phyloP scores from a whole-genome alignment of 345 rosid genomes.

The Lenwebbia sp. region DNA sequence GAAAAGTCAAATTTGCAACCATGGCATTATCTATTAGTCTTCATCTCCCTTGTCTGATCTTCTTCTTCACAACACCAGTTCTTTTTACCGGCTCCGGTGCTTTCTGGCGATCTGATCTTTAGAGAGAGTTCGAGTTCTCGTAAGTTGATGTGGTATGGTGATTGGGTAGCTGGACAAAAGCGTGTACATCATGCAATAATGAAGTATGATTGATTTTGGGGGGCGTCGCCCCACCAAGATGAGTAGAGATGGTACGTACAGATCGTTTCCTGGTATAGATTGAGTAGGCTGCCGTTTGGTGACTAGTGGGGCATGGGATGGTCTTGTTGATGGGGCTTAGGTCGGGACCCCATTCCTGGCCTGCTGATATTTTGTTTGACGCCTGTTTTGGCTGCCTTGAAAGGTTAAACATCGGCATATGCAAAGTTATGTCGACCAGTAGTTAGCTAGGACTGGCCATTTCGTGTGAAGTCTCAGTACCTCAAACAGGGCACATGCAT shows the following conservation, averaged over 20 bases:
- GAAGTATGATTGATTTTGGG: background rate
- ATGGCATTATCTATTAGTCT: background rate
- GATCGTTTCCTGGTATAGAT: background rate
- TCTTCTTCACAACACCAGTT: background rate
- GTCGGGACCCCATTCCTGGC: background rate
- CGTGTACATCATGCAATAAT: background rate
- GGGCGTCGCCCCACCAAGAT: background rate
- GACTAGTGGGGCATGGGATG: background rate
- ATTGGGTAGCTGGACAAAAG: background rate
- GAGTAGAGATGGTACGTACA: background rate
- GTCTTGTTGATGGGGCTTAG: background rate
- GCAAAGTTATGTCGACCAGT: background rate
- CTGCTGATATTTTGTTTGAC: background rate
- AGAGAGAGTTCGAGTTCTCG: background rate
- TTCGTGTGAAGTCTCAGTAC: background rate
- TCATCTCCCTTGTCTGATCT: background rate
- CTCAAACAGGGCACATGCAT: background rate
- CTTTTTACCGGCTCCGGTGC: background rate
- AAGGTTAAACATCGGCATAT: background rate
- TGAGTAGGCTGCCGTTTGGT: background rate
- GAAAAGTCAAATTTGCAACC: background rate
- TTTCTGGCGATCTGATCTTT: background rate
- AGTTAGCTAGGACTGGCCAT: background rate
- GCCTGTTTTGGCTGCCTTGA: background rate
- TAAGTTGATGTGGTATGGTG: background rate